phyloP scores from a whole-genome alignment of 257 asterid genomes.

The Nicotiana paniculata region DNA sequence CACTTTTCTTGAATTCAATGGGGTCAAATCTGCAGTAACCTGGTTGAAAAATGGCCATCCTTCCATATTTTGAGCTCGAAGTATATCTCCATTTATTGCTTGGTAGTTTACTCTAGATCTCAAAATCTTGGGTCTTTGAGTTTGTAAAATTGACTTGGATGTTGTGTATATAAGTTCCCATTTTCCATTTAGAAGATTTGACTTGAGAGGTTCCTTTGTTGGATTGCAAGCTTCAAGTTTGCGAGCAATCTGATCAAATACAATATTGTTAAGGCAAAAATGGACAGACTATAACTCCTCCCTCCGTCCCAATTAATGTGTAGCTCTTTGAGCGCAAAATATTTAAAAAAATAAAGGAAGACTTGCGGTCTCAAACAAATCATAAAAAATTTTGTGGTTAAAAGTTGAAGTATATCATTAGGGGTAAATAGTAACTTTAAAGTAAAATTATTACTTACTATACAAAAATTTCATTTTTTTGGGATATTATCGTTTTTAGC shows the following conservation, averaged over 20 bases:
- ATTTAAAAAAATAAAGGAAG: no score
- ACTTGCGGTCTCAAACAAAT: no score
- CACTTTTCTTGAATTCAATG: conserved; percentile 57
- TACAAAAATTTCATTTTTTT: no score
- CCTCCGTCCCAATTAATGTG: no score
- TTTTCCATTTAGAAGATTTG: conserved; percentile 62
- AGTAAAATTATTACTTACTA: no score
- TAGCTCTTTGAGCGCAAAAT: no score
- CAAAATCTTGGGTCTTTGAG: conserved; percentile 71
- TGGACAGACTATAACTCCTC: neutral
- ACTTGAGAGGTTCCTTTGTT: conserved; percentile 62
- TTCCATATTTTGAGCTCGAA: conserved; percentile 86
- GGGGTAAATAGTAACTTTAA: neutral
- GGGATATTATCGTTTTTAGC: no score
- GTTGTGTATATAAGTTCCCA: conserved; percentile 96
- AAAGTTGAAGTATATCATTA: no score
- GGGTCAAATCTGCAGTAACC: conserved; percentile 87
- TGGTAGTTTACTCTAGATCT: conserved; percentile 60
- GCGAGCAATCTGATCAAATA: conserved; percentile 43
- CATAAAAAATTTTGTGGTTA: no score
- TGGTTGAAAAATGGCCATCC: conserved; percentile 79
- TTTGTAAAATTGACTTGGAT: conserved; percentile 73
- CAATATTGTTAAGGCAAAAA: neutral
- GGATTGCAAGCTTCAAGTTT: conserved; percentile 66
- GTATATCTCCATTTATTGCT: conserved; percentile 68